These are phyloP conservation scores for Camelina sativa DNA, from an alignment of 345 rosid species.

Conservation along the genomic window DNA sequence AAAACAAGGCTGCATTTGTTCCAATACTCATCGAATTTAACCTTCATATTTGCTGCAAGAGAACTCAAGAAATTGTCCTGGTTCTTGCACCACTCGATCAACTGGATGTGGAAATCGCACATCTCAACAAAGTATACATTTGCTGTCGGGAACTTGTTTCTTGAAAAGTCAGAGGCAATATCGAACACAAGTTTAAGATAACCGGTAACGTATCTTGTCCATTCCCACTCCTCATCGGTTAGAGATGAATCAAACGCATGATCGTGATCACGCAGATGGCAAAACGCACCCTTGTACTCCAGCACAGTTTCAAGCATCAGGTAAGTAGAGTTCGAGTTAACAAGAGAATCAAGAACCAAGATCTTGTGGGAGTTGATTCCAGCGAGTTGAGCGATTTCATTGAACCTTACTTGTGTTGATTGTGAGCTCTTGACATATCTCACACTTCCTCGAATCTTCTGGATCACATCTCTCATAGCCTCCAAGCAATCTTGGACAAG, in stretches of 20 bases:
- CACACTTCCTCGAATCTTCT: conserved; percentile 74
- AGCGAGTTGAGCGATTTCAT: conserved; percentile 66
- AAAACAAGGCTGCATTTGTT: conserved; percentile 84
- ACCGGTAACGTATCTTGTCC: conserved; percentile 61
- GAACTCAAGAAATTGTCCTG: conserved; percentile 69
- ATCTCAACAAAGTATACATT: conserved; percentile 87
- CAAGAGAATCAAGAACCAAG: conserved; percentile 65
- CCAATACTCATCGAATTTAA: conserved; percentile 85
- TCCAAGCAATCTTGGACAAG: conserved; percentile 74
- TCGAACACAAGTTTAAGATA: conserved; percentile 70
- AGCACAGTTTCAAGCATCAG: conserved; percentile 77
- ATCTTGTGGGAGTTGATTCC: conserved; percentile 63
- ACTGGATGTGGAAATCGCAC: conserved; percentile 79
- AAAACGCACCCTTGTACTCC: conserved; percentile 67
- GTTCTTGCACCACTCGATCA: conserved; percentile 91
- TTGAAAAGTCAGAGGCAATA: conserved; percentile 59
- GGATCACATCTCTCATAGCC: conserved; percentile 62
- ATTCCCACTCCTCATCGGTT: conserved; percentile 81
- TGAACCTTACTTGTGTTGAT: conserved; percentile 63
- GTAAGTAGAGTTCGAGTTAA: conserved; percentile 76
- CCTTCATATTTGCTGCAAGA: conserved; percentile 74
- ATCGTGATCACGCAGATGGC: conserved; percentile 69
- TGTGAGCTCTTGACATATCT: conserved; percentile 83
- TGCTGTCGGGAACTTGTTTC: conserved; percentile 73
- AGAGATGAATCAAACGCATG: conserved; percentile 55